These are phyloP conservation scores for Solioccasus polychromus DNA, from an alignment of 768 basidiomycete species.

Conservation along the genomic window DNA sequence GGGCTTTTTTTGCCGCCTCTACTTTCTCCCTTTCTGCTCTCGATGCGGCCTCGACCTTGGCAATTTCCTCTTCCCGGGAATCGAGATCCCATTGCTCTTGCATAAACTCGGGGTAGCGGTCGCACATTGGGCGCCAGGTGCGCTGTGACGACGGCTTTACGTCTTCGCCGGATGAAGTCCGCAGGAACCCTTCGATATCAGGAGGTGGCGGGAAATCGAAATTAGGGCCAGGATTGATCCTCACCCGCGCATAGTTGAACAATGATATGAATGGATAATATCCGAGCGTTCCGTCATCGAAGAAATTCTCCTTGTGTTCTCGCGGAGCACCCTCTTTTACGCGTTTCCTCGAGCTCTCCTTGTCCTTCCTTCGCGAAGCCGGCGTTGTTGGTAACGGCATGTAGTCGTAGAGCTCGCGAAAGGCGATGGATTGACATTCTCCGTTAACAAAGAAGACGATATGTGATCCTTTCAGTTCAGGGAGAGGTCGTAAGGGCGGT, in stretches of 20 bases:
- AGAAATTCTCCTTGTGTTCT: constrained; percentile 77
- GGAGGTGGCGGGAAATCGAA: constrained; percentile 79
- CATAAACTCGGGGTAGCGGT: constrained; percentile 85
- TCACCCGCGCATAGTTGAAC: constrained; percentile 85
- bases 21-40: constrained; percentile 46
- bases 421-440: constrained; percentile 77
- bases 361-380: constrained; percentile 55
- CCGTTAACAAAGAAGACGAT: constrained; percentile 95
- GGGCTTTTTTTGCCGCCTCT: constrained; percentile 34
- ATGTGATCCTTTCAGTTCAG: constrained; percentile 65
- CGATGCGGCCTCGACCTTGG: constrained; percentile 41
- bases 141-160: constrained; percentile 29
- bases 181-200: constrained; percentile 68
- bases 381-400: constrained; percentile 70
- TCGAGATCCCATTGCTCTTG: constrained; percentile 79
- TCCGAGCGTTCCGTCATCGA: constrained; percentile 92
- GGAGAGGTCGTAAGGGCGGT: constrained; percentile 58
- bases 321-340: constrained; percentile 62
- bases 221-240: constrained; percentile 84
- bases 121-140: constrained; percentile 77
- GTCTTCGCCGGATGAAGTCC: constrained; percentile 31
- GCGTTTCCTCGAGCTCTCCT: constrained; percentile 53
- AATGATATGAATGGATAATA: constrained; percentile 95
- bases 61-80: constrained; percentile 71
- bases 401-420: constrained; percentile 86